Percentiles rank a stretch among this genome's conserved stretches.
These are phyloP conservation scores for Hylodesmum podocarpum DNA, from an alignment of 306 rosid species.

Conservation along the genomic window DNA sequence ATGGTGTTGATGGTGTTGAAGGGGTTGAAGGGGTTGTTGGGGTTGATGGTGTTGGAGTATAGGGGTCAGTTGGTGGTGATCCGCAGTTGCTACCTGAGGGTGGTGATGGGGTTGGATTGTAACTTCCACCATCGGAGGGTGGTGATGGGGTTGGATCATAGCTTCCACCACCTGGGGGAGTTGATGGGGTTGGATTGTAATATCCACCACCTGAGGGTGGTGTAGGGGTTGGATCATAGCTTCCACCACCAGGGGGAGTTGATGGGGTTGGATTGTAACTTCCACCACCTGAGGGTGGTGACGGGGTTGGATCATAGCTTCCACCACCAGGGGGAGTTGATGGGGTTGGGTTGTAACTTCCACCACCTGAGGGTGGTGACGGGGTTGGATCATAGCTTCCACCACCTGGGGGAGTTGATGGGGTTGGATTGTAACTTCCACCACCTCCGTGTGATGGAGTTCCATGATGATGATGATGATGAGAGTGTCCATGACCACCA, in stretches of 20 bases:
- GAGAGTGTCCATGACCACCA: conserved; percentile 40
- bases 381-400: conserved; percentile 39
- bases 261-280: conserved; percentile 16
- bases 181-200: conserved; percentile 35
- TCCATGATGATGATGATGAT: conserved; percentile 37
- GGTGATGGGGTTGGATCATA: conserved; percentile 51
- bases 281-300: conserved; percentile 23
- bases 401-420: conserved; percentile 53
- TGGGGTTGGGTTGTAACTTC: conserved; percentile 50
- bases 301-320: conserved; percentile 24
- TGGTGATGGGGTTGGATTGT: conserved; percentile 15
- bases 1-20: conserved; percentile 40
- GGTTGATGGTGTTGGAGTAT: conserved; percentile 22
- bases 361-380: conserved; percentile 37
- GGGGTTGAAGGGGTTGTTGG: conserved; percentile 45
- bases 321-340: conserved; percentile 35
- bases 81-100: conserved; percentile 38
- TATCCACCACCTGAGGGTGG: conserved; percentile 42
- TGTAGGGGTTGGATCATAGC: conserved; percentile 54
- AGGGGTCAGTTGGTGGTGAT: conserved; percentile 41
- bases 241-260: conserved; percentile 35
- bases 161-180: conserved; percentile 38
- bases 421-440: conserved; percentile 57
- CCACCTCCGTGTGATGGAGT: conserved; percentile 37
- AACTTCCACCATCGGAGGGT: conserved; percentile 42